phyloP scores from a whole-genome alignment of 2,329 filamentous ascomycete genomes.

The Phaeosphaeriaceae sp. region DNA sequence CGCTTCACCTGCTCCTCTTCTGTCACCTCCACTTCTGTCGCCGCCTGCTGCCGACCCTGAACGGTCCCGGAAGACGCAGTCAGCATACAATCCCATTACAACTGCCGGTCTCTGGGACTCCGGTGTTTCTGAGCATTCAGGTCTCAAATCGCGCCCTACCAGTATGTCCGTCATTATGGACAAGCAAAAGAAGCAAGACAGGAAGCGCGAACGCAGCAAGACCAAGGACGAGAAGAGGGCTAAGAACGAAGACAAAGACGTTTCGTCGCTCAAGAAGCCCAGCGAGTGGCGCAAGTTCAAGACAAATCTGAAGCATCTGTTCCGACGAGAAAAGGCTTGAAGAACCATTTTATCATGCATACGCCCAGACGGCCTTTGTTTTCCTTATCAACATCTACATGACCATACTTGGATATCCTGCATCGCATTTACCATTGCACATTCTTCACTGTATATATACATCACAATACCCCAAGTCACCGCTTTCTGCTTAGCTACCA shows the following conservation, averaged over 20 bases:
- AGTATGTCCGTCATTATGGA: conserved; percentile 44
- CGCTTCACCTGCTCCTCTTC: conserved; percentile 9
- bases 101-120: conserved; percentile 48
- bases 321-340: conserved; percentile 17
- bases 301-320: conserved; percentile 14
- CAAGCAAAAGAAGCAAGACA: conserved; percentile 39
- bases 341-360: not conserved
- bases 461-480: no score
- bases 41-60: conserved; percentile 20
- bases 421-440: no score
- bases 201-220: conserved; percentile 35
- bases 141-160: conserved; percentile 38
- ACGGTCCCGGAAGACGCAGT: conserved; percentile 35
- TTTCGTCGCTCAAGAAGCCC: conserved; percentile 10
- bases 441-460: no score
- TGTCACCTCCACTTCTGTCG: conserved; percentile 18
- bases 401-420: not conserved
- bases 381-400: not conserved
- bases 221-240: conserved; percentile 30
- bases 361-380: not conserved
- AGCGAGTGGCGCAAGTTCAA: conserved; percentile 24
- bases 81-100: conserved; percentile 40
- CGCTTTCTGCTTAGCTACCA: no score
- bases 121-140: conserved; percentile 34
- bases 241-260: conserved; percentile 15